Evolutionary conservation across 176 grass and related monocot genomes (phyloP), one percentile per base, ranked within the genome.

Genomic region (Rhynchospora tenuis): DNA sequence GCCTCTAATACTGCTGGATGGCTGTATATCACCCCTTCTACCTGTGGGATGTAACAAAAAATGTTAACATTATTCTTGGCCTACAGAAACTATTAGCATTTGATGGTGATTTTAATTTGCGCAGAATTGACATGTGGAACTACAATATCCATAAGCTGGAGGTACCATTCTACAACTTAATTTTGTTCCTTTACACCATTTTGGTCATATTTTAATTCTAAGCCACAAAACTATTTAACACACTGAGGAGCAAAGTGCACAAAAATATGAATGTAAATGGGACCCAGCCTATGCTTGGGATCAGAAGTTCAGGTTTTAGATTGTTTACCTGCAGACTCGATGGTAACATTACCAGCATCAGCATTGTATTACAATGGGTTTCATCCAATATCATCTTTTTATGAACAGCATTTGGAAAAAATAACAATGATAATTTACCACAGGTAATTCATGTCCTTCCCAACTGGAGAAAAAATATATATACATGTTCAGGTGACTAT

Each of bases 1-100:
- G 87, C 90, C 33, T 98, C 95, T 2, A 81, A 65, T 27, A 98
- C 89, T 0, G 87, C 91, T 28, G 90, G 92, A 78, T 98, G 95
- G 8, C 79, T 31, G 74, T 86, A 98, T 29, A 98, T 76, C 60
- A 82, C 87, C 2, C 92, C 88, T 87, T 98, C 95, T 27, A 98
- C 79, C 79, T 81, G 60, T 60, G 38, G 22, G 5, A 64, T 24
- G 11, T 50, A 48, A 2, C 66, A 20, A 70, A 7, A 70, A 70
- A 45, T 70, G 66, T 33, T 45, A 46, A 70, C 65, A 70, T 70
- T 17, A 50, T 26, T 11, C 6, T 38, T 38, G 33, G 33, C n/a
- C 9, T 5, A 1, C 46, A 24, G 3, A 1, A 48, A 73, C 23
- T 26, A 13, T 14, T 73, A 50, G 10, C 20, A 50, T 1, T 5